Evolutionary conservation across 495 filamentous ascomycete species (phyloP).

Genomic region (Podospora anserina): DNA sequence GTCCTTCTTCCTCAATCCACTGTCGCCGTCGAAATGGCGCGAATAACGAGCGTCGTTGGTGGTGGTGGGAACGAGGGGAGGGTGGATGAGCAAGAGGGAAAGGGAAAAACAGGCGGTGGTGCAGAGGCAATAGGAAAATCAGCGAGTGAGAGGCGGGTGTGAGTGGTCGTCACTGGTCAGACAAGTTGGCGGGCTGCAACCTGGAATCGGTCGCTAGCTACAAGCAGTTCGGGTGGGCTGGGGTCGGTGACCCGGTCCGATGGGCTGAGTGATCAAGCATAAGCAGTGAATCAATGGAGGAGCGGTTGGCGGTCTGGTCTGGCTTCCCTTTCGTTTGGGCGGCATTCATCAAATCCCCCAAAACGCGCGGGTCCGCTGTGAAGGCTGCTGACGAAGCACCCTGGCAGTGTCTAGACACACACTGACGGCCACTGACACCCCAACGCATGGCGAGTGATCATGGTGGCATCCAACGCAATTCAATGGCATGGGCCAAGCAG

Average conservation of each 20-base stretch:
- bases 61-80: not conserved
- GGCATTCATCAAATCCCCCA: not conserved
- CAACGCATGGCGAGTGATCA: not conserved
- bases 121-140: not conserved
- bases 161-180: not conserved
- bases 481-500: not conserved
- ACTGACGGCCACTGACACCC: not conserved
- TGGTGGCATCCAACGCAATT: too few relatives aligned
- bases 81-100: not conserved
- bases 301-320: conserved; percentile 1
- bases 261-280: not conserved
- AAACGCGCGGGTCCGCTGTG: not conserved
- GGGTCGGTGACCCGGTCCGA: not conserved
- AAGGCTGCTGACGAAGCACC: not conserved
- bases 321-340: not conserved
- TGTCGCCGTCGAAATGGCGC: not conserved
- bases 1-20: not conserved
- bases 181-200: not conserved
- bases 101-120: conserved; percentile 3
- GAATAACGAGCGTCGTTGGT: not conserved
- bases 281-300: too few relatives aligned
- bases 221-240: conserved; percentile 1
- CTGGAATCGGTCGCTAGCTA: not conserved
- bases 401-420: not conserved
- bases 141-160: not conserved